Evolutionary conservation across 768 basidiomycete genomes (phyloP).

Genomic region (Scleroderma citrinum): DNA sequence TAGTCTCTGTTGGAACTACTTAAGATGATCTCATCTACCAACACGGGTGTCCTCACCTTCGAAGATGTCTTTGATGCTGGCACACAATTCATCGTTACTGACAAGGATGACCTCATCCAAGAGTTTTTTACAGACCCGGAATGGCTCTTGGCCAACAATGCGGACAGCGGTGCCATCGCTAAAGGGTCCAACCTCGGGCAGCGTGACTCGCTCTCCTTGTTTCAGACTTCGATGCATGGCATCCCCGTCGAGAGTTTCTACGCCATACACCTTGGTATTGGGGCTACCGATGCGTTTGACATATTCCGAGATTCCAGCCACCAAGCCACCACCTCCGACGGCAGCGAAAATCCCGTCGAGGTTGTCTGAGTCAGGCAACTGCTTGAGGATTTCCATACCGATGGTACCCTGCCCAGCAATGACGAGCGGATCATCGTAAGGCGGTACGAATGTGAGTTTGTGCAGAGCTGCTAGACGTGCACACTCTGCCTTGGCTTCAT

Average conservation of each 20-base stretch:
- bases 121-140: constrained; percentile 82
- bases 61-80: constrained; percentile 98
- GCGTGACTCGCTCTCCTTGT: constrained; percentile 73
- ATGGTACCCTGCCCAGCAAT: constrained; percentile 97
- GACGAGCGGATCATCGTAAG: constrained; percentile 94
- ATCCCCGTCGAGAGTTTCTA: constrained; percentile 94
- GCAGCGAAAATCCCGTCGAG: constrained; percentile 84
- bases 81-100: constrained; percentile 95
- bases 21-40: neutral
- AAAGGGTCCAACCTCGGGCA: constrained; percentile 92
- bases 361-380: constrained; percentile 65
- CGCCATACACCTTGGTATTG: constrained; percentile 73
- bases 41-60: constrained; percentile 55
- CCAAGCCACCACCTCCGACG: constrained; percentile 92
- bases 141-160: constrained; percentile 91
- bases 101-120: constrained; percentile 81
- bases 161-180: constrained; percentile 97
- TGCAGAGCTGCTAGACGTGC: constrained; percentile 71
- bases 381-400: constrained; percentile 92
- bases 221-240: constrained; percentile 84
- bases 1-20: constrained; percentile 51
- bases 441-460: constrained; percentile 86
- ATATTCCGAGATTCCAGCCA: constrained; percentile 88
- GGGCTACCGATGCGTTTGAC: constrained; percentile 90
- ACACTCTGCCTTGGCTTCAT: constrained; percentile 94